These are phyloP conservation scores for Candida vartiovaarae DNA, from an alignment of 805 yeast species.

Conservation along the genomic window DNA sequence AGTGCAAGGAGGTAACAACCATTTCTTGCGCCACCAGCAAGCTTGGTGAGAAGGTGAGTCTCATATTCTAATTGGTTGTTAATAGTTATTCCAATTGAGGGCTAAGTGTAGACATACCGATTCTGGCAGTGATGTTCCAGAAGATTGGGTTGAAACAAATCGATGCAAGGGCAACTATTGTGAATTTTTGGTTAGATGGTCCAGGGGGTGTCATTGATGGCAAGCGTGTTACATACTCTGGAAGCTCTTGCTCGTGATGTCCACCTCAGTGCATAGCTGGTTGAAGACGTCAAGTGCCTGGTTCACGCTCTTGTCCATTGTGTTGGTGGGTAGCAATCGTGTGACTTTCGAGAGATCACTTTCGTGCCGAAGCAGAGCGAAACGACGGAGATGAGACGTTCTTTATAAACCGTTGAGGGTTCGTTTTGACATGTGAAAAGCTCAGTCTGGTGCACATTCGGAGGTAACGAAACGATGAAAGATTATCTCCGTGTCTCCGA, in stretches of 20 bases:
- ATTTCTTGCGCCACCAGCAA: conserved; percentile 55
- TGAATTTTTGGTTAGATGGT: not conserved
- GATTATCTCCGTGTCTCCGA: not conserved
- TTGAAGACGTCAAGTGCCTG: conserved; percentile 13
- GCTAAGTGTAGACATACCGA: conserved; percentile 26
- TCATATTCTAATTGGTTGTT: conserved; percentile 48
- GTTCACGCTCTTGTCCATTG: conserved; percentile 12
- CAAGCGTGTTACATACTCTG: conserved; percentile 15
- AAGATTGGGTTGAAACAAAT: conserved; percentile 90
- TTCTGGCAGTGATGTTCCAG: conserved; percentile 90
- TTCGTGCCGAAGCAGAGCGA: not conserved
- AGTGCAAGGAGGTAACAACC: conserved; percentile 86
- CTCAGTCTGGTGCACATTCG: too few relatives aligned
- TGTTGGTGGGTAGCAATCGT: not conserved
- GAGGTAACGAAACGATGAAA: not conserved
- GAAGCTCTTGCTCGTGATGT: conserved; percentile 14
- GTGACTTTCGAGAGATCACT: not conserved
- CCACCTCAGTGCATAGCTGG: conserved; percentile 20
- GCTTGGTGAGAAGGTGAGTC: conserved; percentile 66
- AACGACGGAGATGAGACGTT: not conserved
- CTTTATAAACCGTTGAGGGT: not conserved
- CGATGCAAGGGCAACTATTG: conserved; percentile 44
- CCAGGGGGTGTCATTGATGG: not conserved
- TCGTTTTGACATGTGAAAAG: too few relatives aligned
- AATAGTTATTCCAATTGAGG: not conserved